These are phyloP conservation scores for Emmonsia crescens DNA, from an alignment of 2,329 filamentous ascomycete genomes.

Conservation along the genomic window DNA sequence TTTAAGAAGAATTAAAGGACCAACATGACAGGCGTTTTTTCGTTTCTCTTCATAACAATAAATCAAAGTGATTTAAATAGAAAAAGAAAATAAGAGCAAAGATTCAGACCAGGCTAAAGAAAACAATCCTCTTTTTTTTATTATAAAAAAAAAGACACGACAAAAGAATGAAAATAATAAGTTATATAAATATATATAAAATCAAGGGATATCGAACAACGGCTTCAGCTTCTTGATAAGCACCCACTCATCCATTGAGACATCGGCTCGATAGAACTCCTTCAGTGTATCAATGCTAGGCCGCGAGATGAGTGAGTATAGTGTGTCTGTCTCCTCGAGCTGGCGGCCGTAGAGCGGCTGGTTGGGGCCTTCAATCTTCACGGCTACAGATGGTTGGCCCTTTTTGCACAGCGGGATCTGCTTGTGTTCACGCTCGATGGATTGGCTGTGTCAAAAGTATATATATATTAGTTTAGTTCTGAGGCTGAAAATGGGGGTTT, in stretches of 20 bases:
- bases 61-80: not conserved
- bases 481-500: not conserved
- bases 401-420: conserved; percentile 85
- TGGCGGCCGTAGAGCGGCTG: conserved; percentile 94
- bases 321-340: conserved; percentile 75
- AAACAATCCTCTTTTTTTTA: not conserved
- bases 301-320: conserved; percentile 82
- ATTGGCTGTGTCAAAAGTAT: conserved; percentile 49
- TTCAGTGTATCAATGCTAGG: conserved; percentile 89
- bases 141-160: not conserved
- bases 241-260: conserved; percentile 85
- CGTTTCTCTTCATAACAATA: not conserved
- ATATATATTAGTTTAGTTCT: conserved; percentile 16
- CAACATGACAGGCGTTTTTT: not conserved
- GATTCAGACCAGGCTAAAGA: not conserved
- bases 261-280: conserved; percentile 83
- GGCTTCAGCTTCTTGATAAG: conserved; percentile 93
- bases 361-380: conserved; percentile 92
- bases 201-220: conserved; percentile 73
- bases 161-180: too few species aligned
- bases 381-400: conserved; percentile 89
- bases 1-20: too few species aligned
- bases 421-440: conserved; percentile 97
- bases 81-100: not conserved
- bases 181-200: not conserved